Evolutionary conservation across 192 early-diverging fungal genomes (phyloP).

Genomic region (Bifiguratus adelaidae): DNA sequence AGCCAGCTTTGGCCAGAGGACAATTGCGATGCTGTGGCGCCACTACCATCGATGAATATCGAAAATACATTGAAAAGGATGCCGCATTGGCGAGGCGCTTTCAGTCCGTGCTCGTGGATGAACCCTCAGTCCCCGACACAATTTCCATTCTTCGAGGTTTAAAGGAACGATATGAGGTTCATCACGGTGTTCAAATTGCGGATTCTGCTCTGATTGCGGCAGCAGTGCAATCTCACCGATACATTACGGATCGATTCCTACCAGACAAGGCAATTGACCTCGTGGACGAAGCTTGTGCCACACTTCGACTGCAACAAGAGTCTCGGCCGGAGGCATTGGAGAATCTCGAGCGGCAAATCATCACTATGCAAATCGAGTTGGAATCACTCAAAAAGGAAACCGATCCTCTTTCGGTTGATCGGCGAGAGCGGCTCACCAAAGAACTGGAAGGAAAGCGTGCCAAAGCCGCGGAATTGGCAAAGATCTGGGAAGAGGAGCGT

Average conservation of each 20-base stretch:
- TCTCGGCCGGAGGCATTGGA: conserved; percentile 71
- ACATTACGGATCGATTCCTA: conserved; percentile 62
- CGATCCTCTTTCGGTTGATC: conserved; percentile 54
- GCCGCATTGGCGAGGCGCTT: conserved; percentile 66
- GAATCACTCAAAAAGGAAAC: conserved; percentile 73
- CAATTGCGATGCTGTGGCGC: conserved; percentile 64
- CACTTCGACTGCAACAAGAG: conserved; percentile 66
- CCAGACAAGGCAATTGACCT: conserved; percentile 79
- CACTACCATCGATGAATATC: conserved; percentile 72
- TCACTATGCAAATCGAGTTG: conserved; percentile 71
- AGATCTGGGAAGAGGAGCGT: conserved; percentile 58
- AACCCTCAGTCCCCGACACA: conserved; percentile 54
- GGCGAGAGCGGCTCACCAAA: conserved; percentile 44
- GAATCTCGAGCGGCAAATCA: conserved; percentile 58
- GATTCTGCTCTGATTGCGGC: conserved; percentile 66
- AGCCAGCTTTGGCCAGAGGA: conserved; percentile 70
- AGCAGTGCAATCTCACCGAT: conserved; percentile 66
- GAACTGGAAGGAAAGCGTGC: conserved; percentile 45
- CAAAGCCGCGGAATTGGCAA: conserved; percentile 43
- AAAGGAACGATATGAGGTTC: conserved; percentile 69
- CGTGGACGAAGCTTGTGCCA: conserved; percentile 73
- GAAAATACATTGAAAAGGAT: conserved; percentile 65
- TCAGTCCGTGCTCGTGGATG: conserved; percentile 58
- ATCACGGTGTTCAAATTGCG: conserved; percentile 69
- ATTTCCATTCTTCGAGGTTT: conserved; percentile 70